phyloP scores from a whole-genome alignment of 495 filamentous ascomycete species.

The Podospora pseudocomata region DNA sequence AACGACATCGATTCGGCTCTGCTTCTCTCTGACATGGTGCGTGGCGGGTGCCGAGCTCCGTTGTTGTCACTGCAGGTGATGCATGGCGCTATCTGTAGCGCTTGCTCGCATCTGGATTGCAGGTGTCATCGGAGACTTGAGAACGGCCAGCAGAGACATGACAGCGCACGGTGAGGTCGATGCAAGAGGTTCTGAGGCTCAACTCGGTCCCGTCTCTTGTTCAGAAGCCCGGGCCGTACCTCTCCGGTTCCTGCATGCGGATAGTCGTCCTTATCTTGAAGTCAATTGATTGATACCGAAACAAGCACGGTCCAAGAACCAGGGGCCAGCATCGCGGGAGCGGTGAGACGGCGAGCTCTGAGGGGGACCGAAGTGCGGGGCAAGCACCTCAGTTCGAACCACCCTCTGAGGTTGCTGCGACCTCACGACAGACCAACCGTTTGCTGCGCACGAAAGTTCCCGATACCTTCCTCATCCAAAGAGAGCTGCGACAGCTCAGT shows the following conservation, averaged over 20 bases:
- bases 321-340: not conserved
- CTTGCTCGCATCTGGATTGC: not conserved
- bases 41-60: not conserved
- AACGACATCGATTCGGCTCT: not conserved
- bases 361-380: not conserved
- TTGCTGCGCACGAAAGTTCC: not conserved
- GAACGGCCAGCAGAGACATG: not conserved
- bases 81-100: not conserved
- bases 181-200: not conserved
- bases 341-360: not conserved
- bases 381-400: not conserved
- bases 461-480: not conserved
- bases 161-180: not conserved
- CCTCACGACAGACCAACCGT: not conserved
- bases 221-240: not conserved
- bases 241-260: not conserved
- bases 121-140: not conserved
- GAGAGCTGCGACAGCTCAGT: not conserved
- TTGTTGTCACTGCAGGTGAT: not conserved
- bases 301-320: constrained; percentile 1
- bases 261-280: not conserved
- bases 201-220: not conserved
- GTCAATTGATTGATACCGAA: not conserved
- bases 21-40: not conserved
- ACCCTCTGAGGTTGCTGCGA: not conserved